phyloP scores from a whole-genome alignment of 1,139 yeast species.

The Blastobotrys aristatus region DNA sequence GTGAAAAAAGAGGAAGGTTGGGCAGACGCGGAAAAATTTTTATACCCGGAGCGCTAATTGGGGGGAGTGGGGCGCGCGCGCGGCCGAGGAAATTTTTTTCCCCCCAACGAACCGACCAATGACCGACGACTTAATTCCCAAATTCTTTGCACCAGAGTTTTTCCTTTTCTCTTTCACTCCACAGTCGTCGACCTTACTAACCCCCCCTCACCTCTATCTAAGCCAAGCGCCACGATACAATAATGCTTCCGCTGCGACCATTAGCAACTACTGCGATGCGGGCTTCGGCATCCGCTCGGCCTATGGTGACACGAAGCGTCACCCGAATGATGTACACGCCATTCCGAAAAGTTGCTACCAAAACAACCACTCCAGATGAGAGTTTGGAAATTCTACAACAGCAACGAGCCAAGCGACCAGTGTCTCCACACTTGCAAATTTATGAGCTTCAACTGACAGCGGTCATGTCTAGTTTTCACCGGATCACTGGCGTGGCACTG shows the following conservation, averaged over 20 bases:
- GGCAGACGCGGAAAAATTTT: neutral
- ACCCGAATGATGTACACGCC: constrained; percentile 4
- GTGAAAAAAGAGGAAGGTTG: neutral
- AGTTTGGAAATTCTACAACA: constrained; percentile 67
- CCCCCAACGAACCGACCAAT: constrained; percentile 1
- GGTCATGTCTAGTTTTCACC: constrained; percentile 74
- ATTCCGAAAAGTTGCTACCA: constrained; percentile 36
- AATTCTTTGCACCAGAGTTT: neutral
- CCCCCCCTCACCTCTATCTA: no score
- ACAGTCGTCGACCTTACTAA: constrained; percentile 1
- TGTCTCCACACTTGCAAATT: constrained; percentile 84
- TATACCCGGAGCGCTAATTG: neutral
- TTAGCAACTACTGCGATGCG: constrained; percentile 12
- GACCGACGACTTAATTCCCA: constrained; percentile 4
- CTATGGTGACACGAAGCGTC: constrained; percentile 2
- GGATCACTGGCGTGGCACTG: constrained; percentile 81
- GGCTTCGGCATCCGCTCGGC: constrained; percentile 3
- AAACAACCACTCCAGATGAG: constrained; percentile 55
- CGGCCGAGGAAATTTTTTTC: neutral
- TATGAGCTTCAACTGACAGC: constrained; percentile 87
- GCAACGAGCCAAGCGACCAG: constrained; percentile 85
- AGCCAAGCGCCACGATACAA: no score
- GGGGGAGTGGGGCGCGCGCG: neutral
- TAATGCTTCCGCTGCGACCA: constrained; percentile 16
- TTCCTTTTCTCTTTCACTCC: constrained; percentile 3